Evolutionary conservation across 2,329 filamentous ascomycete genomes (phyloP), one percentile per base, ranked within the genome.

Genomic region (Trichoderma atroviride): DNA sequence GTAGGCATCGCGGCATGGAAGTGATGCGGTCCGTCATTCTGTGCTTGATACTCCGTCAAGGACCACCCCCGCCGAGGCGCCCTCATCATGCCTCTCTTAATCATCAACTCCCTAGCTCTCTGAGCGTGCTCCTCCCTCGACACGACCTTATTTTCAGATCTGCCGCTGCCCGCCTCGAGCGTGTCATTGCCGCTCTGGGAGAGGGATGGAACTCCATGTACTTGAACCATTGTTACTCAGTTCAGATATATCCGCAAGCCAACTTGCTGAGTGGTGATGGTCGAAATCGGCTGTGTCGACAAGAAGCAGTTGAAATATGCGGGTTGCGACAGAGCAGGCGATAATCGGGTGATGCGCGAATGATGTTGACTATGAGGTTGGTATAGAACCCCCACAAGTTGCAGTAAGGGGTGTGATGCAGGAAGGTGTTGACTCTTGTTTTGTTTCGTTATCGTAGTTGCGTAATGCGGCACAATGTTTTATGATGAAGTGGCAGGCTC

Each of bases 1-100:
- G 56, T 29, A 52, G 64, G 68, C 16, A 74, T 68, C 24, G 72
- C 56, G 5, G 71, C 71, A 43, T 77, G 74, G 43, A 71, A 70
- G 24, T 71, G 40, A 35, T 74, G 68, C 50, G 73, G 62, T 58
- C 74, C 64, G 63, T 74, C 55, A 73, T 77, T 62, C 22, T 78
- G 76, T 57, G 77, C 77, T 62, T 80, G 79, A 64, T 82, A 83
- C 52, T 85, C 83, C 55, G 81, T 81, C 74, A 83, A 79, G 37
- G 83, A 84, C 76, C 83, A 83, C 19, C 84, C 82, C 52, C 84
- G 80, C 53, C 82, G 78, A 1, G 84, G 83, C 7, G 79, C 72
- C 59, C 80, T 80, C 73, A 80, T 79, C 70, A 77, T 69, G 19
- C 75, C 76, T 37, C 79, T 78, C 73, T 79, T 78, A 56, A 76